Conservation (phyloP, 2,329 filamentous ascomycete species). For the Trichoderma sp. region DNA sequence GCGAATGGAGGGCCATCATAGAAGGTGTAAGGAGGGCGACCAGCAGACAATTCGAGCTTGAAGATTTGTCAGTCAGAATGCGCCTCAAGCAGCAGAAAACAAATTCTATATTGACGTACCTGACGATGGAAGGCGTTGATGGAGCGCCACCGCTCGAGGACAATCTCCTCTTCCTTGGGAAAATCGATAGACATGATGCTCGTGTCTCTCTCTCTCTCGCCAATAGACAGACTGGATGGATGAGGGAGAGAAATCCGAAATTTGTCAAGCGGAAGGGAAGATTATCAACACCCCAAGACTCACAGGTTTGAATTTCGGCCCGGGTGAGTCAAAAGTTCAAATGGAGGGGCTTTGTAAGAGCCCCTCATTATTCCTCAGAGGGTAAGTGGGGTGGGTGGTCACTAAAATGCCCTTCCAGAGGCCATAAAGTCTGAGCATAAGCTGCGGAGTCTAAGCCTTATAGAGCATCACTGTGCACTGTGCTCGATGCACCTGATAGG, state of each 20-base stretch:
- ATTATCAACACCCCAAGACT: neutral
- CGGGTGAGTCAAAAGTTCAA: conserved; percentile 21
- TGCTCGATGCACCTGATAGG: conserved; percentile 6
- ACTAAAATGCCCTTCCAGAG: neutral
- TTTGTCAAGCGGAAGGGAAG: neutral
- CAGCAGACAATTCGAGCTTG: conserved; percentile 75
- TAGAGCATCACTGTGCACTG: neutral
- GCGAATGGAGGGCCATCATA: conserved; percentile 86
- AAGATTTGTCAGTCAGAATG: neutral
- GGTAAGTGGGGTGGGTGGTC: conserved; percentile 5
- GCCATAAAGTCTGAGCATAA: neutral
- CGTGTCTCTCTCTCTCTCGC: conserved; percentile 5
- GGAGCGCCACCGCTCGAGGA: conserved; percentile 85
- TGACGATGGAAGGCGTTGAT: conserved; percentile 89
- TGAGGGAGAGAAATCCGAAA: neutral
- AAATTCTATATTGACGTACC: conserved; percentile 46
- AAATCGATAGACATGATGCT: conserved; percentile 82
- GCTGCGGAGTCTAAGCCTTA: neutral
- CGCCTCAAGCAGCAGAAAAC: conserved; percentile 1
- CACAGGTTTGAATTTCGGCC: conserved; percentile 3
- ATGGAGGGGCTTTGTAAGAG: conserved; percentile 2
- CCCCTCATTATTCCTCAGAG: conserved; percentile 20
- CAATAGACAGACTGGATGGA: neutral
- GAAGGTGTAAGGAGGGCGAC: conserved; percentile 85
- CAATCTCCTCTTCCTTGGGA: conserved; percentile 83